Base-by-base conservation (phyloP, 768 basidiomycete genomes). In the Amanita pseudoporphyria region DNA sequence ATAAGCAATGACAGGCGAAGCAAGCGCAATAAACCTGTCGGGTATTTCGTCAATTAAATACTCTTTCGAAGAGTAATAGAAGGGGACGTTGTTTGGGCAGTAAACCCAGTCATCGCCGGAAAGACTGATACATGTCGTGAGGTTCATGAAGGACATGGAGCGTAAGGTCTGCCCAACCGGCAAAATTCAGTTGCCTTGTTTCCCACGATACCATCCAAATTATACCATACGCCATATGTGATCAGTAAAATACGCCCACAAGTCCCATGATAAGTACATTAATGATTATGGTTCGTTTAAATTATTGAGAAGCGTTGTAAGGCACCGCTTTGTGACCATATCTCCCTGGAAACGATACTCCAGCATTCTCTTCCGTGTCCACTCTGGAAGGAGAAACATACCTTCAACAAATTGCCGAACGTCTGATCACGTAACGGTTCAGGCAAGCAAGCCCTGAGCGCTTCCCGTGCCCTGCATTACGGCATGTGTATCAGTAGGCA, bases 311-410 rank as follows among this genome's bases (percentile, higher is more conserved):
- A 95, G 75, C 28, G 90, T 93, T 41, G 88, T 87, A 52, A 95
- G 73, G 66, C 91, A 94, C 59, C 91, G 78, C 71, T 94, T 95
- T 22, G 96, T 99, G 56, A 98, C 96, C 84, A 95, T 91, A 60
- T 99, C 96, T 43, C 93, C 93, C 88, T 91, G 56, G 16, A 30
- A 35, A 9, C 14, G 33, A 22, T 12, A 13, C 61, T 37, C 65
- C 44, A 68, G 57, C 36, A 18, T 45, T 31, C 2, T 16, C 14
- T 32, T n/a, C 19, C n/a, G n/a, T 6, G 35, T 31, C 26, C 26
- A 22, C 12, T 12, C 19, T 4, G 39, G 14, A 47, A n/a, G 14
- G 3, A 24, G n/a, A 9, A 7, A 60, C 71, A 16, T 57, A 87
- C 88, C 78, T 98, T 97, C 59, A 99, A 79, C 52, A 98, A 73